A percentile compares a stretch with the other conserved stretches of the same genome.
phyloP scores from a whole-genome alignment of 805 yeast genomes.

The Alloascoidea hylecoeti region DNA sequence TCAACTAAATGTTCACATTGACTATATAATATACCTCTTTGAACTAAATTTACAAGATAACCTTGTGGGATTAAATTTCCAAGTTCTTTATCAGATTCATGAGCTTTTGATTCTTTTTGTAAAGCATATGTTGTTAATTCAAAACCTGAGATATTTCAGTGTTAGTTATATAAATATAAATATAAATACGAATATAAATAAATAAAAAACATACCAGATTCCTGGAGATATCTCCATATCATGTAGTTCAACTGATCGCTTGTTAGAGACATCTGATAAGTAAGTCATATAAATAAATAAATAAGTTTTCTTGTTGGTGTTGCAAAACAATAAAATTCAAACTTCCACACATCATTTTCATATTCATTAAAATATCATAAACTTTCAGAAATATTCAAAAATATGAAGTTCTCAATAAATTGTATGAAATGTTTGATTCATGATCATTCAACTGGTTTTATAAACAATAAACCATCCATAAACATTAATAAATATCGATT shows the following conservation, averaged over 20 bases:
- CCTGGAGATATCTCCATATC: slow-evolving; percentile 88
- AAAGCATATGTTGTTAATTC: slow-evolving; percentile 72
- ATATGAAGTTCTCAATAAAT: too few relatives aligned
- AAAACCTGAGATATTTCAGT: slow-evolving; percentile 16
- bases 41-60: slow-evolving; percentile 66
- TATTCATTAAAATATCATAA: too few relatives aligned
- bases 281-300: too few relatives aligned
- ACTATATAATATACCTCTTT: slow-evolving; percentile 72
- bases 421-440: too few relatives aligned
- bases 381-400: too few relatives aligned
- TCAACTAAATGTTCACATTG: slow-evolving; percentile 47
- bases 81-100: slow-evolving; percentile 36
- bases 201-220: slow-evolving; percentile 34
- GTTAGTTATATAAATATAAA: slow-evolving; percentile 3
- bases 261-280: slow-evolving; percentile 82
- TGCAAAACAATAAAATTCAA: too few relatives aligned
- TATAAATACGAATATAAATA: not conserved
- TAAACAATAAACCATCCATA: too few relatives aligned
- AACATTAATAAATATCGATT: too few relatives aligned
- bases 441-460: too few relatives aligned
- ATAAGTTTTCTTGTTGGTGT: too few relatives aligned
- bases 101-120: slow-evolving; percentile 56
- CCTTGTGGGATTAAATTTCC: slow-evolving; percentile 57
- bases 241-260: slow-evolving; percentile 80
- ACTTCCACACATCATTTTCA: too few relatives aligned